A percentile compares a stretch with the other conserved stretches of the same genome.
Conservation (phyloP, 768 basidiomycete genomes). For the Pleurotus tuber-regium region DNA sequence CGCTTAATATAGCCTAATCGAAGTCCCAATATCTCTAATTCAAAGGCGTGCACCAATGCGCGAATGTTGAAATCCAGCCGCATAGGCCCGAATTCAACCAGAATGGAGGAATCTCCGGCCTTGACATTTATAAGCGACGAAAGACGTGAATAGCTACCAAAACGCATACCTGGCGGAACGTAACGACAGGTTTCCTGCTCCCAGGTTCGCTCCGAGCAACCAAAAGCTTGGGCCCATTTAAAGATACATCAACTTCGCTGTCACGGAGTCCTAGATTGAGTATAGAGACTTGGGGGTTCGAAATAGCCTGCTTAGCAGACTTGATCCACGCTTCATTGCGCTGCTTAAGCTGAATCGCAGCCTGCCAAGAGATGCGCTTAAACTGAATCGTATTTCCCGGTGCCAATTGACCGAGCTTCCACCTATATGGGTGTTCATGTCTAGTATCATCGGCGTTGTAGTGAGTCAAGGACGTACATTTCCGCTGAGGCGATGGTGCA, state of each 20-base stretch:
- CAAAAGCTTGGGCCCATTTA: slow-evolving; percentile 37
- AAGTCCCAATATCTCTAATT: slow-evolving; percentile 32
- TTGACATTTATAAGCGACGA: slow-evolving; percentile 20
- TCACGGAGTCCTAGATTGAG: not conserved
- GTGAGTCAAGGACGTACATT: slow-evolving; percentile 31
- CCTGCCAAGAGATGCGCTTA: slow-evolving; percentile 42
- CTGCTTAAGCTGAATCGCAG: slow-evolving; percentile 29
- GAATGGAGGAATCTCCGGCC: slow-evolving; percentile 64
- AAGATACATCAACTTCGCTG: slow-evolving; percentile 11
- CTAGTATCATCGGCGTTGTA: not conserved
- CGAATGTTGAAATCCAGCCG: slow-evolving; percentile 49
- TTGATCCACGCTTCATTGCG: slow-evolving; percentile 29
- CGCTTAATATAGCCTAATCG: slow-evolving; percentile 34
- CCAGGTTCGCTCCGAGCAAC: slow-evolving; percentile 16
- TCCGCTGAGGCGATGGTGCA: slow-evolving; percentile 53
- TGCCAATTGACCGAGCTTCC: slow-evolving; percentile 66
- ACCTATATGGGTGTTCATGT: slow-evolving; percentile 32
- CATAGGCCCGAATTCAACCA: slow-evolving; percentile 62
- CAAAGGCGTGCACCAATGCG: slow-evolving; percentile 57
- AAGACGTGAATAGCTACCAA: too few relatives aligned
- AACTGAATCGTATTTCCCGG: slow-evolving; percentile 57
- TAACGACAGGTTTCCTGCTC: slow-evolving; percentile 29
- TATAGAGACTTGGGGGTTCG: not conserved
- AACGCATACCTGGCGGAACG: slow-evolving; percentile 64
- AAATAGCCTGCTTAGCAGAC: slow-evolving; percentile 10